Evolutionary conservation across 306 rosid species (phyloP).

Genomic region (Adenanthera pavonina): DNA sequence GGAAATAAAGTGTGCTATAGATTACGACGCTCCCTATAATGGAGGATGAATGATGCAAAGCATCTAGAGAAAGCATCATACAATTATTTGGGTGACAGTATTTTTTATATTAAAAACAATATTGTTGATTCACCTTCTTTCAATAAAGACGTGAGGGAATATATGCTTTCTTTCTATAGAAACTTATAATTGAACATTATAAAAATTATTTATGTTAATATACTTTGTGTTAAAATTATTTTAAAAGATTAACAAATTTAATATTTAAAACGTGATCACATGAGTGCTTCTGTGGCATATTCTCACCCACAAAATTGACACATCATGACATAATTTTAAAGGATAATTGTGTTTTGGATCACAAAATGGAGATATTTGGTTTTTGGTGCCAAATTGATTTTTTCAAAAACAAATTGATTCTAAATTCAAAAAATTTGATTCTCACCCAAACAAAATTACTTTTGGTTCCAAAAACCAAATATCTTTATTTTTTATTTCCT

Average conservation of each 20-base stretch:
- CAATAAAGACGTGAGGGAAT: not conserved
- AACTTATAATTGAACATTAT: not conserved
- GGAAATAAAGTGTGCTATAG: not conserved
- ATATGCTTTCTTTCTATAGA: not conserved
- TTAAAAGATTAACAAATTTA: not conserved
- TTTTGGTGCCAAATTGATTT: no score
- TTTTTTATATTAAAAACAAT: not conserved
- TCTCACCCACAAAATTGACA: not conserved
- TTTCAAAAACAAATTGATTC: no score
- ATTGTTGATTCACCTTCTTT: not conserved
- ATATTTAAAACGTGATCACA: no score
- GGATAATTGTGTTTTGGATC: no score
- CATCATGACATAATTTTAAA: no score
- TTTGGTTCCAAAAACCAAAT: no score
- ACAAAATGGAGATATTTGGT: no score
- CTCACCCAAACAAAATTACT: no score
- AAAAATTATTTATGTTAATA: not conserved
- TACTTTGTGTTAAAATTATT: not conserved
- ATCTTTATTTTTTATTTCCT: no score
- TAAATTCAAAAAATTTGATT: no score
- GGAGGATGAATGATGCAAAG: slow-evolving; percentile 12
- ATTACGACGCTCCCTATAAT: not conserved
- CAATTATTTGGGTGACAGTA: not conserved
- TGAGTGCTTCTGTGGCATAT: not conserved
- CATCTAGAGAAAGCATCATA: not conserved